Base-by-base conservation (phyloP, 768 basidiomycete species). In the Boletus eberwhitei region DNA sequence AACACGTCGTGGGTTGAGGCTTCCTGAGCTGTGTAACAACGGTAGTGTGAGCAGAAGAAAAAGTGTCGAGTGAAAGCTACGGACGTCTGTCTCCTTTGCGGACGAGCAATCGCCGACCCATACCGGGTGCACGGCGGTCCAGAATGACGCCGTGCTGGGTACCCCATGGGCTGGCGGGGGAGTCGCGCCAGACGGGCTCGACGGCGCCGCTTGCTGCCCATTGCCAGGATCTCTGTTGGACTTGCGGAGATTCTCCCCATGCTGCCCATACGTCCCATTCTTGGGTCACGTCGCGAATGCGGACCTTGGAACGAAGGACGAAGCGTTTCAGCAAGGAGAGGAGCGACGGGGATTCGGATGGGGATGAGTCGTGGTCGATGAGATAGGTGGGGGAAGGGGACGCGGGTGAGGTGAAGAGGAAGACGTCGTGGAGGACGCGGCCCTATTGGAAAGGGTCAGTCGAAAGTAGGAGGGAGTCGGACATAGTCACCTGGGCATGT, bases 241-340 rank as follows among this genome's bases (percentile, higher is more conserved):
- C 24, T 57, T 75, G 73, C 21, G 61, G 56, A 17, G 1, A 68
- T 8, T 77, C 75, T 1, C 85, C 86, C 91, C 93, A 98, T 7
- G 84, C 81, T 0, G 86, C 81, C 86, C 90, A 96, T 13, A 90
- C 80, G 59, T 88, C 85, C 72, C 84, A 93, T 58, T 92, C 82
- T 1, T 82, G 79, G 5, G 90, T 84, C 5, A 87, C 87, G 64
- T 92, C 87, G 50, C 81, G 78, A 22, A 98, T 74, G 65, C 86
- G 87, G 36, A 98, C 92, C 66, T 92, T 95, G 14, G 93, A 87
- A 6, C 96, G 87, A 2, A 99, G 80, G 38, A 95, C 79, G 70
- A 88, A 90, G 13, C 86, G 85, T 64, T 91, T 93, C 58, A 98
- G 77, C 54, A 88, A 74, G n/a, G 84, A 65, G 14, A 86, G 69